Percentiles rank a stretch among this genome's conserved stretches.
Evolutionary conservation across 1,139 yeast genomes (phyloP).

Genomic region (Candida frijolesensis): DNA sequence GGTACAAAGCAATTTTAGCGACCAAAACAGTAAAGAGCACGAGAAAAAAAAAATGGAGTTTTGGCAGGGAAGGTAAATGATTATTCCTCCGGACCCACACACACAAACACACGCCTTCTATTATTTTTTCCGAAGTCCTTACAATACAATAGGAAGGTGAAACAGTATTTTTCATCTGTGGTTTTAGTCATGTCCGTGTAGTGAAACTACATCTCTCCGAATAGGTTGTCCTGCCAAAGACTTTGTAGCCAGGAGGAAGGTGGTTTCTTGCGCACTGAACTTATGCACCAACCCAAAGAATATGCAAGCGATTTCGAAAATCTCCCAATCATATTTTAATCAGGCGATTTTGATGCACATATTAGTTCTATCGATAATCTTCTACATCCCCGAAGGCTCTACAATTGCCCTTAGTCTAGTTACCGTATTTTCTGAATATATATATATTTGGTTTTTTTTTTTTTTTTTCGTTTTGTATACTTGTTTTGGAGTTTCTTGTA

Average conservation of each 20-base stretch:
- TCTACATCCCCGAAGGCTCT: neutral
- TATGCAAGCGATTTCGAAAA: no score
- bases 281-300: no score
- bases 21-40: neutral
- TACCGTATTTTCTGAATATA: slow-evolving; percentile 2
- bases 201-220: no score
- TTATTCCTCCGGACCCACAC: neutral
- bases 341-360: no score
- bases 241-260: no score
- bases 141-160: neutral
- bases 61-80: neutral
- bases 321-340: no score
- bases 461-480: neutral
- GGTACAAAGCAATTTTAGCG: neutral
- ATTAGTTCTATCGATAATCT: neutral
- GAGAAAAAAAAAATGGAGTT: neutral
- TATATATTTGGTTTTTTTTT: neutral
- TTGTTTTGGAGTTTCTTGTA: neutral
- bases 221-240: no score
- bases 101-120: neutral
- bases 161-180: neutral
- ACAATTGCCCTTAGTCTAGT: neutral
- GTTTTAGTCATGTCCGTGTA: neutral
- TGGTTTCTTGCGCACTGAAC: no score
- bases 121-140: neutral